These are phyloP conservation scores for Eleusine coracana DNA, from an alignment of 176 grass and related monocot genomes.

Conservation along the genomic window DNA sequence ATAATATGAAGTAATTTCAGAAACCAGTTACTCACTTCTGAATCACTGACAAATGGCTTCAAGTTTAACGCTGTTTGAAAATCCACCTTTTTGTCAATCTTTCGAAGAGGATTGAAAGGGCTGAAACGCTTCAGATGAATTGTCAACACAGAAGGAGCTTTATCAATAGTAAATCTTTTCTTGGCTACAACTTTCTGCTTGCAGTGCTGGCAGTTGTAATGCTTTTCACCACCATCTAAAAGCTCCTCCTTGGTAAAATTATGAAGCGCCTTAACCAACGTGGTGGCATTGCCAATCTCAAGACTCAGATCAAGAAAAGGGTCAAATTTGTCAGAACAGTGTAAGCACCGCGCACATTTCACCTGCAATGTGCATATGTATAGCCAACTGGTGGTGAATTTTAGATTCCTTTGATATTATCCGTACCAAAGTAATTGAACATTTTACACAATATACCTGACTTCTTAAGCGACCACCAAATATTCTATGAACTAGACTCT, in stretches of 20 bases:
- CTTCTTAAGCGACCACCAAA: constrained; percentile 85
- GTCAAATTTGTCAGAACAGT: constrained; percentile 75
- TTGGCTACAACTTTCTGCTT: constrained; percentile 79
- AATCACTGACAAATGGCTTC: constrained; percentile 75
- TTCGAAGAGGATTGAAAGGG: constrained; percentile 63
- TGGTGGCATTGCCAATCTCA: constrained; percentile 72
- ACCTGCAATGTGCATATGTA: constrained; percentile 54
- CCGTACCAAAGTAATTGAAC: neutral
- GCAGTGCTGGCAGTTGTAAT: constrained; percentile 75
- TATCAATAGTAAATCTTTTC: constrained; percentile 81
- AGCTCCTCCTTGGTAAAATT: constrained; percentile 74
- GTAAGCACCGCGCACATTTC: constrained; percentile 68
- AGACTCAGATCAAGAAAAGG: constrained; percentile 89
- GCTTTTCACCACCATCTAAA: constrained; percentile 69
- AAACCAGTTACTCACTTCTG: constrained; percentile 56
- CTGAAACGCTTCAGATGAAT: constrained; percentile 83
- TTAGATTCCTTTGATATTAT: constrained; percentile 5
- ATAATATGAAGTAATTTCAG: neutral
- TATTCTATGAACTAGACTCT: constrained; percentile 81
- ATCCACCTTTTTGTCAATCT: constrained; percentile 75
- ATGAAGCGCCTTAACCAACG: constrained; percentile 61
- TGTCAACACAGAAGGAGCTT: constrained; percentile 76
- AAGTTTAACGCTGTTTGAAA: constrained; percentile 70
- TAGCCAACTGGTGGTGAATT: neutral
- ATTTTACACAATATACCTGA: constrained; percentile 48